Evolutionary conservation across 1,139 yeast species (phyloP).

Genomic region (Kazachstania sp.): DNA sequence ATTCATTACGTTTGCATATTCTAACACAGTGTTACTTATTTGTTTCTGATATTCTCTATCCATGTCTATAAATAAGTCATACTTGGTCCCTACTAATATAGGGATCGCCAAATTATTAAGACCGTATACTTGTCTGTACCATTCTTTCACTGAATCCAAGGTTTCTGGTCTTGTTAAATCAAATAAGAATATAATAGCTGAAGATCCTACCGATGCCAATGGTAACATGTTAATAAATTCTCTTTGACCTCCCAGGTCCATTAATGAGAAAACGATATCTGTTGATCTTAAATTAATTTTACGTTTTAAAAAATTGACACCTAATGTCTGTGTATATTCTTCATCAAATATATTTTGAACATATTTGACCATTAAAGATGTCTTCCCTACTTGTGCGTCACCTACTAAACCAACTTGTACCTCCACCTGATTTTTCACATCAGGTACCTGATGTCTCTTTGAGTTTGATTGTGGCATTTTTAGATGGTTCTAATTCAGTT

Average conservation of each 20-base stretch:
- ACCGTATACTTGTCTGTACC: slow-evolving; percentile 93
- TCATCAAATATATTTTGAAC: slow-evolving; percentile 93
- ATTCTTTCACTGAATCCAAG: slow-evolving; percentile 77
- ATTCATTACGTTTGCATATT: slow-evolving; percentile 86
- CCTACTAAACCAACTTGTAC: slow-evolving; percentile 91
- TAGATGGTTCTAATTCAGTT: background rate
- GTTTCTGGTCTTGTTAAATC: slow-evolving; percentile 86
- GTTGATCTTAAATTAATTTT: slow-evolving; percentile 80
- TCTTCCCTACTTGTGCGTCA: slow-evolving; percentile 97
- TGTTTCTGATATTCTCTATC: slow-evolving; percentile 78
- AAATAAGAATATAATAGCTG: slow-evolving; percentile 85
- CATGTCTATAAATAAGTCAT: slow-evolving; percentile 76
- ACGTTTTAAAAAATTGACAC: slow-evolving; percentile 93
- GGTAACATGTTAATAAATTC: slow-evolving; percentile 97
- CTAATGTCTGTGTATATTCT: slow-evolving; percentile 85
- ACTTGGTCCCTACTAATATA: slow-evolving; percentile 86
- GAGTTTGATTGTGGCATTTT: background rate
- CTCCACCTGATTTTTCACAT: slow-evolving; percentile 46
- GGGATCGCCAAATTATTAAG: slow-evolving; percentile 90
- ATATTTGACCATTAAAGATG: slow-evolving; percentile 93
- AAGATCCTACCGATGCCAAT: slow-evolving; percentile 86
- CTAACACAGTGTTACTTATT: slow-evolving; percentile 75
- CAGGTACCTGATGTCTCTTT: slow-evolving; percentile 10
- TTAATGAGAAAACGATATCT: slow-evolving; percentile 81
- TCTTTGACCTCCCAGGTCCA: slow-evolving; percentile 96